These are phyloP conservation scores for Atalantia buxifolia DNA, from an alignment of 345 rosid species.

Conservation along the genomic window DNA sequence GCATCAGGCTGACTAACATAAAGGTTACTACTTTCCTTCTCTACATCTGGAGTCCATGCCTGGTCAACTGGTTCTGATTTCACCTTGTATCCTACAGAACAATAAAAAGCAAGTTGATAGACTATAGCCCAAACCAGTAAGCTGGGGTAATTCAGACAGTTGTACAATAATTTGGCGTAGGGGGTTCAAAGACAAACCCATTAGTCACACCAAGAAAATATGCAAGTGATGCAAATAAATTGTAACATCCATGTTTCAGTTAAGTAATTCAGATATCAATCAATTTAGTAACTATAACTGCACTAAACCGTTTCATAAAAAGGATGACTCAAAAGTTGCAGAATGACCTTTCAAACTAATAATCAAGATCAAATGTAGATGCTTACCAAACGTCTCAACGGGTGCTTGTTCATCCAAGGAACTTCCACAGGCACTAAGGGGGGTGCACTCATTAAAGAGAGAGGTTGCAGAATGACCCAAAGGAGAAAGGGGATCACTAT, in stretches of 20 bases:
- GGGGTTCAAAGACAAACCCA: background rate
- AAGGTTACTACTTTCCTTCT: conserved; percentile 25
- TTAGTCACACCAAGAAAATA: background rate
- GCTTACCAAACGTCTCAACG: conserved; percentile 42
- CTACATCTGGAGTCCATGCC: conserved; percentile 34
- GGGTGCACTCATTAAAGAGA: conserved; percentile 48
- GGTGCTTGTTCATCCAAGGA: conserved; percentile 60
- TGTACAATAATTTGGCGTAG: background rate
- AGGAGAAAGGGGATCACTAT: conserved; percentile 54
- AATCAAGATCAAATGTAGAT: conserved; percentile 1
- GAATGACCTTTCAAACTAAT: background rate
- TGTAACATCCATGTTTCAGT: background rate
- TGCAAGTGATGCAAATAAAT: background rate
- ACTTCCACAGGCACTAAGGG: conserved; percentile 52
- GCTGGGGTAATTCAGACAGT: background rate
- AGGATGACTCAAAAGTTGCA: background rate
- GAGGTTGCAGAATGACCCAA: conserved; percentile 62
- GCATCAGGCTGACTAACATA: conserved; percentile 50
- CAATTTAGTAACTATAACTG: background rate
- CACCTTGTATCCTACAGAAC: conserved; percentile 33
- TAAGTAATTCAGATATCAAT: background rate
- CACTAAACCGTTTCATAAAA: background rate
- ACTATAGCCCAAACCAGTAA: background rate
- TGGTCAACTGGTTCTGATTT: conserved; percentile 43
- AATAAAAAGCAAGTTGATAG: conserved; percentile 8